Evolutionary conservation across 305 asterid genomes (phyloP).

Genomic region (Fraxinus dipetala): DNA sequence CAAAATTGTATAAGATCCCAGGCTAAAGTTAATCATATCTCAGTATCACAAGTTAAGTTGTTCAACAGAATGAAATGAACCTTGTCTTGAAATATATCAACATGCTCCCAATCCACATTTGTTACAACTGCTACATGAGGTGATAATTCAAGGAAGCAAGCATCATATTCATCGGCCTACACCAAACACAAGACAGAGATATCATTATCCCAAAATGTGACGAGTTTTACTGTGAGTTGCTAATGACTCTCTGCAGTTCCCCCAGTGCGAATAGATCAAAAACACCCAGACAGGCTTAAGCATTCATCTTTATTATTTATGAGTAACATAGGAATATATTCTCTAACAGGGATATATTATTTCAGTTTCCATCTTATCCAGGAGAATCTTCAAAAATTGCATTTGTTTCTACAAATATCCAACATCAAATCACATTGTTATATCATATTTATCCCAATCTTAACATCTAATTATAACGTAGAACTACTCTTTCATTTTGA

Average conservation of each 20-base stretch:
- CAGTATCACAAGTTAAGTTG: background rate
- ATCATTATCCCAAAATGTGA: conserved; percentile 2
- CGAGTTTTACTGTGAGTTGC: background rate
- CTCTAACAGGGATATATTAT: background rate
- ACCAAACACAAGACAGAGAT: conserved; percentile 3
- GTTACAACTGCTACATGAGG: conserved; percentile 38
- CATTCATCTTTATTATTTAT: background rate
- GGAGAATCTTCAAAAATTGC: background rate
- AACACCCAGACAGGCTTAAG: background rate
- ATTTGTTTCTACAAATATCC: background rate
- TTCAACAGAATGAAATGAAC: conserved; percentile 13
- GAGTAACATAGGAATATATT: background rate
- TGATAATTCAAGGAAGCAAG: conserved; percentile 39
- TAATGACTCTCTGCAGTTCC: background rate
- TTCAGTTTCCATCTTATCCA: background rate
- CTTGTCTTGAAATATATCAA: conserved; percentile 34
- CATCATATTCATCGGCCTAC: conserved; percentile 47
- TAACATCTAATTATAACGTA: background rate
- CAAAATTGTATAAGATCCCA: background rate
- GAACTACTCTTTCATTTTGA: background rate
- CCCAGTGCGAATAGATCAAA: background rate
- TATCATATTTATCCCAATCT: background rate
- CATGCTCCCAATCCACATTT: conserved; percentile 45
- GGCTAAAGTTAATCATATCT: background rate
- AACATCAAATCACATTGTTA: background rate